Conservation (phyloP, 192 early-diverging fungal genomes). For the Gaertneriomyces semiglobifer region DNA sequence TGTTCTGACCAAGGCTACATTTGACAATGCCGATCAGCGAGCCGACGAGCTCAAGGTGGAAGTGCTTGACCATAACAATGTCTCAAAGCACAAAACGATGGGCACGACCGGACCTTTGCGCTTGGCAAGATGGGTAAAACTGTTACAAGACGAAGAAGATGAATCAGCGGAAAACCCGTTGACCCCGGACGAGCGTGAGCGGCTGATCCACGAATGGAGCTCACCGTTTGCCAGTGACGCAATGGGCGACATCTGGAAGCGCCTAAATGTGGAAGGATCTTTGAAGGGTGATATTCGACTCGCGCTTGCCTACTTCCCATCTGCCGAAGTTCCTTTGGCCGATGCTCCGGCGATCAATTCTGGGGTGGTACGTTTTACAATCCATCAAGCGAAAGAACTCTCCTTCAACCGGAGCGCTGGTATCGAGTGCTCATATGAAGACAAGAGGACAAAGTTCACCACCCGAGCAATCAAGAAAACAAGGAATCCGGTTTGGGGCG, state of each 20-base stretch:
- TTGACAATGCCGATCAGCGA: constrained; percentile 26
- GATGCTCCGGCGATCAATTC: constrained; percentile 8
- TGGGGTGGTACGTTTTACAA: constrained; percentile 40
- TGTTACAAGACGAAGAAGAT: constrained; percentile 33
- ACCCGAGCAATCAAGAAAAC: constrained; percentile 71
- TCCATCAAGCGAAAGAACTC: constrained; percentile 48
- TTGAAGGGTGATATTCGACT: constrained; percentile 36
- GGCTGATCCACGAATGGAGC: constrained; percentile 48
- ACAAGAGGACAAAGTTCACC: constrained; percentile 18
- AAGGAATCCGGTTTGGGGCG: constrained; percentile 78
- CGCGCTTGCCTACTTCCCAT: constrained; percentile 37
- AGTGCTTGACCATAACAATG: constrained; percentile 75
- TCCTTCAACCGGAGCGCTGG: constrained; percentile 35
- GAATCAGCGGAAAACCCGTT: constrained; percentile 7
- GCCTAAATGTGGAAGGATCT: constrained; percentile 16
- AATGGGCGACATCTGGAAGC: constrained; percentile 39
- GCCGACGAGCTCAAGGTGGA: constrained; percentile 75
- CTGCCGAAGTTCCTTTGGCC: constrained; percentile 8
- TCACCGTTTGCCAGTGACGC: constrained; percentile 36
- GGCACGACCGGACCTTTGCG: constrained; percentile 47
- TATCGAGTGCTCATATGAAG: constrained; percentile 46
- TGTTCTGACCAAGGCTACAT: constrained; percentile 61
- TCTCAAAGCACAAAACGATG: constrained; percentile 68
- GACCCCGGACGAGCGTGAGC: constrained; percentile 33
- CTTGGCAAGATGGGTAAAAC: constrained; percentile 43